Evolutionary conservation across 441 rosid genomes (phyloP), one percentile per base, ranked within the genome.

Genomic region (Cnidoscolus chayamansa): DNA sequence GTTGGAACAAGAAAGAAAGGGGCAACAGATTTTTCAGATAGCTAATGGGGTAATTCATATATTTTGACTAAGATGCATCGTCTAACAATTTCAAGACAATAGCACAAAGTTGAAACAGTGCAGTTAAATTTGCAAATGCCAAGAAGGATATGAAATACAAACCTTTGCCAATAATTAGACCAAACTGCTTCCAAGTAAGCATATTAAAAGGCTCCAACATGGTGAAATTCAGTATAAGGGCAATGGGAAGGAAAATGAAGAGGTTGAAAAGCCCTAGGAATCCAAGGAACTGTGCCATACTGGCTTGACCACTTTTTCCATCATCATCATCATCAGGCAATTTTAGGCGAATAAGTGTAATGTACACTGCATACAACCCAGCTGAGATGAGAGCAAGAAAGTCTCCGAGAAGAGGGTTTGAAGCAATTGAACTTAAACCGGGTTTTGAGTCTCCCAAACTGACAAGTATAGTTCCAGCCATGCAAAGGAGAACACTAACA

Each of bases 241-340:
- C 94, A 31, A 86, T 83, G 0, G 98, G 98, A 56, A 94, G 84
- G 84, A 94, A 92, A 63, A 94, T 82, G 54, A 92, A 65, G 60
- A 92, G 74, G 76, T 92, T 94, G 74, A 94, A 92, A 61, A 94
- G 89, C 81, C 98, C 98, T 2, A 94, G 79, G 79, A 80, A 94
- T 73, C 98, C 98, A 16, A 94, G 93, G 82, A 94, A 88, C 80
- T 85, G 91, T 20, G 96, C 98, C 97, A 88, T 94, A 74, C 98
- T 92, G 57, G 73, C 92, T 55, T 78, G 87, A 3, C 96, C 93
- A 48, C 76, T 79, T 65, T 86, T 87, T 45, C 83, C 97, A 76
- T 94, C 97, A 76, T 25, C 25, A 25, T 25, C 25, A 25, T 92
- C 85, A 78, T 88, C 96, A 0, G 97, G 94, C 62, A 94, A 81